These are phyloP conservation scores for Oenanthe sinensis DNA, from an alignment of 129 eudicot genomes.

Conservation along the genomic window DNA sequence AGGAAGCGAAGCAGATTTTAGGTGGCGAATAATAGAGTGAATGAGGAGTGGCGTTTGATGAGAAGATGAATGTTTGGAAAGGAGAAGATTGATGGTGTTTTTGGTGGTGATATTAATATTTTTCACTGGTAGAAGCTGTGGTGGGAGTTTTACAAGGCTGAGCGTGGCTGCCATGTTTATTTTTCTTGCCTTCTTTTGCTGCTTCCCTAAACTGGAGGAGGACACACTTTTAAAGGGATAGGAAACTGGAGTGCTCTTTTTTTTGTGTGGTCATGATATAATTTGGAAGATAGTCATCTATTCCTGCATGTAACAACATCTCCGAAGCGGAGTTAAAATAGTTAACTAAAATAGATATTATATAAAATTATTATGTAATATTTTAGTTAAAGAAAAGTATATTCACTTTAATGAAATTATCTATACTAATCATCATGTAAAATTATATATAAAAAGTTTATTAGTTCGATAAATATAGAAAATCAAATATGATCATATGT, in stretches of 20 bases:
- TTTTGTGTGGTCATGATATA: background rate
- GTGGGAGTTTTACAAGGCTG: slow-evolving; percentile 46
- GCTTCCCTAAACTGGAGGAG: background rate
- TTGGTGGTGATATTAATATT: background rate
- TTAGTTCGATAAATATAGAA: too few species aligned
- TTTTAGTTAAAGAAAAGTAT: too few species aligned
- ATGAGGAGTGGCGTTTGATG: slow-evolving; percentile 14
- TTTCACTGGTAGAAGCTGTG: slow-evolving; percentile 6
- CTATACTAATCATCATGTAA: too few species aligned
- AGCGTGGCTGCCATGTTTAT: slow-evolving; percentile 68
- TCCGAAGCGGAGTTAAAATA: too few species aligned
- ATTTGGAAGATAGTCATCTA: too few species aligned
- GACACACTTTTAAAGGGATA: background rate
- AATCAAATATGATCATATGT: too few species aligned
- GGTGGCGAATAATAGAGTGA: slow-evolving; percentile 12
- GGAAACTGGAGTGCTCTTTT: background rate
- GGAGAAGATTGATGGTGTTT: background rate
- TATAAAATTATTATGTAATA: too few species aligned
- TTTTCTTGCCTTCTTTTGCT: background rate
- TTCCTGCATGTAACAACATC: too few species aligned
- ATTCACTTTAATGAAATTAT: too few species aligned
- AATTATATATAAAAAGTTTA: too few species aligned
- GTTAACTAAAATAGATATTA: too few species aligned
- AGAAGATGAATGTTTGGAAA: slow-evolving; percentile 7
- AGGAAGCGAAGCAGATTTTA: slow-evolving; percentile 48